Evolutionary conservation across 257 asterid genomes (phyloP), one percentile per base, ranked within the genome.

Genomic region (Solanum raphanifolium): DNA sequence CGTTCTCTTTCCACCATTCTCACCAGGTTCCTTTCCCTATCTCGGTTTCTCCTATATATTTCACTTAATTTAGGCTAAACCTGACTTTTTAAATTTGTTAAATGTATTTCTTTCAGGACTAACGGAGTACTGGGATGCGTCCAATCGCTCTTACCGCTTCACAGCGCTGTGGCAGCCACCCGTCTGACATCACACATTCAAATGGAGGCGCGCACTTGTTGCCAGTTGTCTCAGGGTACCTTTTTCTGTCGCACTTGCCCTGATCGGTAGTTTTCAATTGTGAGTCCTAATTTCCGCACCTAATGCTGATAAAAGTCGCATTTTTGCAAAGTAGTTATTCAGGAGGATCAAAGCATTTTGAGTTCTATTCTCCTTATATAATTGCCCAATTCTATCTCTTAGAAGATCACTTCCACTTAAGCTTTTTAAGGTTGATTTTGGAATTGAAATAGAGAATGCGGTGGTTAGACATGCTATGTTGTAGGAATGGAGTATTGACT

Each of bases 151-250:
- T 86, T 91, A 62, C 91, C 91, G 27, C 90, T 89, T 74, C 90
- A 89, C 79, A 88, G 91, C 75, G 73, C 83, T 85, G 86, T 89
- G 41, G 90, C 91, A 39, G 85, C 90, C 9, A 34, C 89, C 16
- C 89, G 90, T 60, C 83, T 91, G 87, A 89, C 93, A 35, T 89
- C 93, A 13, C 90, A 89, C 83, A 87, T 89, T 36, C 29, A 87
- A 10, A 88, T 84, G 15, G 89, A 88, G 87, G 91, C 91, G 20
- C 89, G 91, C 58, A 73, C 90, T 69, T 89, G 87, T 81, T 83
- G 90, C 90, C 90, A 91, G 89, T 82, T 89, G 90, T 89, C 90
- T 75, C 93, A 88, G 90, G 91, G 90, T 91, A 88, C 87, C 90
- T 84, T 87, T 72, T 90, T 89, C 90, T 91, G 86, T 90, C 89